Conservation (phyloP, 1,284 basidiomycete genomes). For the Earliella scabrosa region DNA sequence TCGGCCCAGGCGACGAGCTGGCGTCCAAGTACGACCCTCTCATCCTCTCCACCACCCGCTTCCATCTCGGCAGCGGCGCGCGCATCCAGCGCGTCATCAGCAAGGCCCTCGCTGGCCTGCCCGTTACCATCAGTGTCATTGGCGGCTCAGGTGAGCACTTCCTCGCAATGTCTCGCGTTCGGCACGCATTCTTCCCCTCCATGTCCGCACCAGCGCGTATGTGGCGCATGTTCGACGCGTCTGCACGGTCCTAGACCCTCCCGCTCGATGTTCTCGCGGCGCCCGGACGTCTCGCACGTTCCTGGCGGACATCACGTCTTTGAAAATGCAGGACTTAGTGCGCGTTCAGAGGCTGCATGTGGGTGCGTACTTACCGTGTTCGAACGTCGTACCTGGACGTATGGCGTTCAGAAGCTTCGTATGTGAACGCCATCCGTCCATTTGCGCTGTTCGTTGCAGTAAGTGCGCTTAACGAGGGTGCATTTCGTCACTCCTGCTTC, state of each 20-base stretch:
- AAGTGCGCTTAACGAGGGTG: not conserved
- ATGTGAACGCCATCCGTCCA: not conserved
- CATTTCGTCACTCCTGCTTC: too few relatives aligned
- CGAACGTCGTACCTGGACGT: not conserved
- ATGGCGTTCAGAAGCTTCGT: not conserved
- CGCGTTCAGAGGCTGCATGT: slow-evolving; percentile 4
- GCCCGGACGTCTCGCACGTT: not conserved
- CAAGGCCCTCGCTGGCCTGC: slow-evolving; percentile 83
- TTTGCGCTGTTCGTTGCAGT: not conserved
- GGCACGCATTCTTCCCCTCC: not conserved
- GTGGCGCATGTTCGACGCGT: too few relatives aligned
- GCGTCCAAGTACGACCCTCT: slow-evolving; percentile 81
- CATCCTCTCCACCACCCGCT: slow-evolving; percentile 73
- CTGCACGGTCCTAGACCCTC: not conserved
- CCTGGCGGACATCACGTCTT: slow-evolving; percentile 1
- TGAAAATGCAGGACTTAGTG: slow-evolving; percentile 10
- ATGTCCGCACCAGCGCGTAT: not conserved
- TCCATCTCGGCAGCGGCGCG: slow-evolving; percentile 85
- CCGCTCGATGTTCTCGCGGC: not conserved
- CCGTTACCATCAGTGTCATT: slow-evolving; percentile 89
- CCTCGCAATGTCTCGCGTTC: slow-evolving; percentile 5
- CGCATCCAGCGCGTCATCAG: slow-evolving; percentile 84
- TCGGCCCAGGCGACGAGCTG: slow-evolving; percentile 81
- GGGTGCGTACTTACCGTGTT: slow-evolving; percentile 6
- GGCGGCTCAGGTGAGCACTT: slow-evolving; percentile 81